Percentiles rank a stretch among this genome's conserved stretches.
phyloP scores from a whole-genome alignment of 176 grass and related monocot genomes.

The Elymus sibiricus region DNA sequence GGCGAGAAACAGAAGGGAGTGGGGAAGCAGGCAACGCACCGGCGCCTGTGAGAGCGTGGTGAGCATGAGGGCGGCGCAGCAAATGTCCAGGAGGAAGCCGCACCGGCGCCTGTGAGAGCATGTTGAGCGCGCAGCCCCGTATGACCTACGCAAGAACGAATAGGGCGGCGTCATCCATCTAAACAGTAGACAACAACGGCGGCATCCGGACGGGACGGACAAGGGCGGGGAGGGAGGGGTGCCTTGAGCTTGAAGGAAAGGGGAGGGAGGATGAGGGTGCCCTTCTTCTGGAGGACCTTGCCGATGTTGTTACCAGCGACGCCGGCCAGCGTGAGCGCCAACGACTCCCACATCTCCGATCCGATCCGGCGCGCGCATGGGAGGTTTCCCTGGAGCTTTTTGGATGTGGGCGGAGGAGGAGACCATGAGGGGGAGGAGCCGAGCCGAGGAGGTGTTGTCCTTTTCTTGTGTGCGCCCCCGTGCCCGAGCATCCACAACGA shows the following conservation, averaged over 20 bases:
- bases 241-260: constrained; percentile 99
- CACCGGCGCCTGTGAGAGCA: constrained; percentile 33
- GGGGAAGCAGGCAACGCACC: constrained; percentile 15
- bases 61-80: constrained; percentile 77
- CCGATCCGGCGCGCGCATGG: constrained; percentile 22
- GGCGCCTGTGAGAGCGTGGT: constrained; percentile 82
- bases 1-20: background rate
- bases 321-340: constrained; percentile 76
- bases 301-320: constrained; percentile 95
- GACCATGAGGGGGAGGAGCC: background rate
- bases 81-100: constrained; percentile 88
- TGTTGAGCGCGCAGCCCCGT: constrained; percentile 72
- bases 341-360: constrained; percentile 81
- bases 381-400: background rate
- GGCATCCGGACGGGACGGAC: background rate
- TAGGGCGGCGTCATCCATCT: background rate
- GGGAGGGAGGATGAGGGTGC: constrained; percentile 90
- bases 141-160: constrained; percentile 54
- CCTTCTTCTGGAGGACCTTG: constrained; percentile 97
- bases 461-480: constrained; percentile 18
- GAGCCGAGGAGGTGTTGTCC: background rate
- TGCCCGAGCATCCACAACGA: background rate
- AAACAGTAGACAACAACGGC: background rate
- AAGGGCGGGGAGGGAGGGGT: too few relatives aligned
- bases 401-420: background rate